Evolutionary conservation across 208 protist species (phyloP), one percentile per base, ranked within the genome.

Genomic region (Hexamita inflata): DNA sequence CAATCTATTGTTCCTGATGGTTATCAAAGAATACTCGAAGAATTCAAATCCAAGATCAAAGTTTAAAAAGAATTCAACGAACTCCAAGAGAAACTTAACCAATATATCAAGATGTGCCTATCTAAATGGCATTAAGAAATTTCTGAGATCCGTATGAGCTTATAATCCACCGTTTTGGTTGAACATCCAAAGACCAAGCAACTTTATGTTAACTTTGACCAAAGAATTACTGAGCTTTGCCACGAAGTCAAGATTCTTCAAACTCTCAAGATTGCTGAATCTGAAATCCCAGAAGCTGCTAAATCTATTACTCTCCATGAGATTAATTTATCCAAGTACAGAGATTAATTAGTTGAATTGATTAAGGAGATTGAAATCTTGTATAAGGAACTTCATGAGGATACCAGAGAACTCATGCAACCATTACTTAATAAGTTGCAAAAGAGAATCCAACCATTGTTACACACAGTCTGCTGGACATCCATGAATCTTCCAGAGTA

Each of bases 121-220:
- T 15, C 39, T 9, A 39, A 2, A 28, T 79, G 76, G 76, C 34
- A 29, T 79, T 85, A 93, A 59, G 90, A 86, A 0, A 91, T 94
- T 76, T 91, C 92, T 73, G 87, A 86, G 35, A 90, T 90, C 78
- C 91, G 91, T 77, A 82, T 83, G 1, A 90, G 90, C n/a, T 86
- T 96, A 64, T 89, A 94, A 75, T 91, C 92, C 38, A 94, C 92
- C 29, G 84, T 96, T 75, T 82, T 97, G 7, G 89, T 96, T 28
- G 87, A 90, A 38, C 68, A 88, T 67, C 89, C 90, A 77, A 87
- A 94, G 59, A 86, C 77, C 41, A 89, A 88, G n/a, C 85, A 89
- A 39, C 85, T 97, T 4, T 94, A 89, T 82, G 93, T 96, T 53
- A 97, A 97, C 89, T 96, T 97, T 82, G 92, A 97, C 84, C 84